These are phyloP conservation scores for Cinnamomum chago DNA, from an alignment of 164 flowering plant genomes.

Conservation along the genomic window DNA sequence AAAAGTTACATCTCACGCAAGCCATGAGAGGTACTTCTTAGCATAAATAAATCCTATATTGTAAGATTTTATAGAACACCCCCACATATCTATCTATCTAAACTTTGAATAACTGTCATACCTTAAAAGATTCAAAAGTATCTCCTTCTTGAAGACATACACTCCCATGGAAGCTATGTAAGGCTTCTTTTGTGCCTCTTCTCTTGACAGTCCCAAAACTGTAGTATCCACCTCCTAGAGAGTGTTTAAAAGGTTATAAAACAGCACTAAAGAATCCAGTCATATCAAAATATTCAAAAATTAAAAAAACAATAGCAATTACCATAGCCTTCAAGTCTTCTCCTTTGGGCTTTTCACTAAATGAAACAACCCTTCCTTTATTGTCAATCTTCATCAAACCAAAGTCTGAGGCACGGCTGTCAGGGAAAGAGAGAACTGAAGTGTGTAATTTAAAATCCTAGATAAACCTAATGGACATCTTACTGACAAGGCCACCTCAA, in stretches of 20 bases:
- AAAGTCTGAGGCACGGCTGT: slow-evolving; percentile 95
- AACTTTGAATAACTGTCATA: slow-evolving; percentile 17
- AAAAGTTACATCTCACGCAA: too few relatives aligned
- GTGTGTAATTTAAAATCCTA: slow-evolving; percentile 4
- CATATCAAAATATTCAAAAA: not conserved
- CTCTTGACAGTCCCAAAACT: slow-evolving; percentile 70
- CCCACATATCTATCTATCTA: too few relatives aligned
- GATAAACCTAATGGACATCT: not conserved
- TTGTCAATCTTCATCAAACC: slow-evolving; percentile 93
- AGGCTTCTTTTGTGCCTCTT: slow-evolving; percentile 82
- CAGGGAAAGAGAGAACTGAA: slow-evolving; percentile 16
- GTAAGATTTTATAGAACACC: too few relatives aligned
- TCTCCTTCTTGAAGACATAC: slow-evolving; percentile 87
- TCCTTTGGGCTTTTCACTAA: slow-evolving; percentile 90
- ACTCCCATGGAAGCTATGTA: slow-evolving; percentile 98
- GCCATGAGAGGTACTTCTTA: too few relatives aligned
- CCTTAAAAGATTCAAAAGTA: slow-evolving; percentile 84
- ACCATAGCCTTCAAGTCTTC: slow-evolving; percentile 84
- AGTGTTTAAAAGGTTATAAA: slow-evolving; percentile 1
- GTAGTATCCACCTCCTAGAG: slow-evolving; percentile 83
- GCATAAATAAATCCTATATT: too few relatives aligned
- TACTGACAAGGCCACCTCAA: not conserved
- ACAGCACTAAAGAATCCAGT: slow-evolving; percentile 6
- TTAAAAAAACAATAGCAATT: slow-evolving; percentile 4
- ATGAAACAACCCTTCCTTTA: slow-evolving; percentile 73